A percentile compares a stretch with the other conserved stretches of the same genome.
Conservation (phyloP, 805 yeast species). For the Komagataella pseudopastoris region DNA sequence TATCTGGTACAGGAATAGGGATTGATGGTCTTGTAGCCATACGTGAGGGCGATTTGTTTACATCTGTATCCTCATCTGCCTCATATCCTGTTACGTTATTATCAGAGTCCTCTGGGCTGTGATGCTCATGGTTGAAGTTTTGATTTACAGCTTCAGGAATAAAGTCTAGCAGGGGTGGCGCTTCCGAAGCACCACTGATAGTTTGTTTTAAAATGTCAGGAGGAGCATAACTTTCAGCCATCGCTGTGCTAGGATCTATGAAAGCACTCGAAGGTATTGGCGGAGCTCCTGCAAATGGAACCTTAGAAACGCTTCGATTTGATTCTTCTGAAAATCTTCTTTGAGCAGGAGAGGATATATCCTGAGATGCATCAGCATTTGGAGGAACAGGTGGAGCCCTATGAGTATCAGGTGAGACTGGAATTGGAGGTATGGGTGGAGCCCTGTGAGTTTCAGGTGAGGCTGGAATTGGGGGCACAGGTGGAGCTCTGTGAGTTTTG, state of each 20-base stretch:
- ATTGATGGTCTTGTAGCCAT: constrained; percentile 4
- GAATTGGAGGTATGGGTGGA: neutral
- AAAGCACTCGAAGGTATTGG: constrained; percentile 1
- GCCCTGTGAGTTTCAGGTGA: neutral
- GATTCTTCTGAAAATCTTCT: constrained; percentile 1
- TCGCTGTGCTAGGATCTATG: neutral
- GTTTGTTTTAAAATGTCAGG: neutral
- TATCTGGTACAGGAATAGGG: neutral
- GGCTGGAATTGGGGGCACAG: neutral
- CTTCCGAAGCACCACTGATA: neutral
- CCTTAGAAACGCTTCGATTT: neutral
- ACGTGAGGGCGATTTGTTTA: constrained; percentile 7
- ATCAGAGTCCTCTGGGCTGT: constrained; percentile 7
- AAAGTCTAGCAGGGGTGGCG: neutral
- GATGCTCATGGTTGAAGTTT: neutral
- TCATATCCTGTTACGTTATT: constrained; percentile 48
- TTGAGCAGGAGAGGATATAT: constrained; percentile 1
- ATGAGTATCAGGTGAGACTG: neutral
- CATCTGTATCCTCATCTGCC: constrained; percentile 45
- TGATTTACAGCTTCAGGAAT: neutral
- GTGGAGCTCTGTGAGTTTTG: neutral
- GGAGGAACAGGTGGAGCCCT: neutral
- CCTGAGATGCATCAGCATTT: neutral
- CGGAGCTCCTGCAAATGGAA: constrained; percentile 1
- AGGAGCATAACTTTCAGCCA: neutral